Evolutionary conservation across 1,139 yeast species (phyloP).

Genomic region (Candida sp.): DNA sequence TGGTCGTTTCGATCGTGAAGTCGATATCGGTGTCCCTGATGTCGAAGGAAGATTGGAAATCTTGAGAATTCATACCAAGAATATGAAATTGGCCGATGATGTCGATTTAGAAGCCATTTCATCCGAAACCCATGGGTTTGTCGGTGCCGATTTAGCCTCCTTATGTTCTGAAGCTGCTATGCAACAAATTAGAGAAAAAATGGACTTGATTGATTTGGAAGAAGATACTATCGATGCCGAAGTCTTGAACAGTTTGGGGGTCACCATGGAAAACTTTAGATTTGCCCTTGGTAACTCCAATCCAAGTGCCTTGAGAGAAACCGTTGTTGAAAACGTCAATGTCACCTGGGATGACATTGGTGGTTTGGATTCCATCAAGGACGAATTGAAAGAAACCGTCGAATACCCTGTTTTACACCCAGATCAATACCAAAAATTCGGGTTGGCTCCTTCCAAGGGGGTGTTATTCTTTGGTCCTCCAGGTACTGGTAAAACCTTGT

Average conservation of each 20-base stretch:
- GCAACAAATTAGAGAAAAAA: conserved; percentile 96
- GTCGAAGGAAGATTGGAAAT: conserved; percentile 98
- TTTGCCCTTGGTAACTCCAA: conserved; percentile 97
- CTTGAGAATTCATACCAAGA: conserved; percentile 81
- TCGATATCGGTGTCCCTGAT: conserved; percentile 98
- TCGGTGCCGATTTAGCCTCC: conserved; percentile 83
- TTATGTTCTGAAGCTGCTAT: conserved; percentile 97
- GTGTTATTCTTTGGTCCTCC: conserved; percentile 99
- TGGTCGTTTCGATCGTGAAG: conserved; percentile 82
- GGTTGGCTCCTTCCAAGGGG: conserved; percentile 97
- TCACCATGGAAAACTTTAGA: conserved; percentile 98
- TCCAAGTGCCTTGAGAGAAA: conserved; percentile 99
- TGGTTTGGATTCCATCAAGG: conserved; percentile 93
- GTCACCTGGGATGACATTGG: conserved; percentile 99
- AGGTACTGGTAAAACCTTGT: conserved; percentile 94
- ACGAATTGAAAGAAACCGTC: conserved; percentile 96
- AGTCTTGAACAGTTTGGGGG: conserved; percentile 93
- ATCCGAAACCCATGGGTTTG: conserved; percentile 89
- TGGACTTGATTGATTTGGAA: conserved; percentile 96
- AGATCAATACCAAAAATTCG: conserved; percentile 97
- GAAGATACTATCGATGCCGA: conserved; percentile 99
- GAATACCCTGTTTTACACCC: conserved; percentile 99
- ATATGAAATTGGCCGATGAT: conserved; percentile 94
- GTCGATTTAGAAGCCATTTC: conserved; percentile 91
- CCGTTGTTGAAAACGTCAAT: conserved; percentile 97